These are phyloP conservation scores for Micractinium conductrix DNA, from an alignment of 139 green algal species.

Conservation along the genomic window DNA sequence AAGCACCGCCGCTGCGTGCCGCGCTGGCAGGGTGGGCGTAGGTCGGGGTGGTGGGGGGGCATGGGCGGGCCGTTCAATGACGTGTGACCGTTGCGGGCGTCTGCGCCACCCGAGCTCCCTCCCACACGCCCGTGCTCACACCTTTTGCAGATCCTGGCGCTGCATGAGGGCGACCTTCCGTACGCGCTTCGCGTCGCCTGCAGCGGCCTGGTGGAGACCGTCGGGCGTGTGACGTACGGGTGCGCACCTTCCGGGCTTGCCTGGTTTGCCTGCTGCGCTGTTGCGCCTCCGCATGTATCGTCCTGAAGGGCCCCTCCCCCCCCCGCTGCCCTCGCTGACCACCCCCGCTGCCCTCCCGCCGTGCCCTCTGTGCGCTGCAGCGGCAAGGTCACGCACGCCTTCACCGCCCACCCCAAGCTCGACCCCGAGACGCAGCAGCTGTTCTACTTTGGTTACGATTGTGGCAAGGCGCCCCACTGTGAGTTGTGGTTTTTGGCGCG, in stretches of 20 bases:
- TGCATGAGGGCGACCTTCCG: constrained; percentile 81
- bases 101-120: too few relatives aligned
- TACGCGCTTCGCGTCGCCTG: constrained; percentile 50
- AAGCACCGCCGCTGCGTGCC: too few relatives aligned
- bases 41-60: too few relatives aligned
- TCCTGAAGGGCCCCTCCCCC: neutral
- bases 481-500: neutral
- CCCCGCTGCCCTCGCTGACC: neutral
- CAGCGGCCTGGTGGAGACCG: constrained; percentile 68
- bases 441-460: constrained; percentile 60
- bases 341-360: too few relatives aligned
- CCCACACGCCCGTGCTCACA: too few relatives aligned
- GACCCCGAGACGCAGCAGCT: constrained; percentile 62
- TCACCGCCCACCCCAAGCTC: constrained; percentile 90
- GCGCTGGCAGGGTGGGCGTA: too few relatives aligned
- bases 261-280: neutral
- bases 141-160: constrained; percentile 58
- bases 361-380: neutral
- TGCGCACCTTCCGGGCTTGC: neutral
- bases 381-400: constrained; percentile 47
- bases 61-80: too few relatives aligned
- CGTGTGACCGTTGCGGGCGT: too few relatives aligned
- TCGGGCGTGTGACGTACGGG: constrained; percentile 55
- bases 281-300: too few relatives aligned
- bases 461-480: constrained; percentile 46